Evolutionary conservation across 2,329 filamentous ascomycete species (phyloP).

Genomic region (Monascus ruber): DNA sequence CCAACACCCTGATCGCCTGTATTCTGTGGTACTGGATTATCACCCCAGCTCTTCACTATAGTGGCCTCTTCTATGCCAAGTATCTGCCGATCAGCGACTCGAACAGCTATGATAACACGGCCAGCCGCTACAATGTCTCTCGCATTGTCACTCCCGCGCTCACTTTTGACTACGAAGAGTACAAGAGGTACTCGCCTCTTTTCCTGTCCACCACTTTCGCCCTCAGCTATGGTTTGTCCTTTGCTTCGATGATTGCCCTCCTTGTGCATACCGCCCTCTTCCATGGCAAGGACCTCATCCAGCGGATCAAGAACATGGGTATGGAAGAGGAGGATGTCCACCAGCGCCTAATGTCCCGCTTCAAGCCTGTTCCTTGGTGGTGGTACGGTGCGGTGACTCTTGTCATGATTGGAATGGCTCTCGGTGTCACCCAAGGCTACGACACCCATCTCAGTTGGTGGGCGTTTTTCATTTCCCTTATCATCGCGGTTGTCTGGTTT

Average conservation of each 20-base stretch:
- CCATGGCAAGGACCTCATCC: constrained; percentile 47
- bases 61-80: constrained; percentile 51
- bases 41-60: constrained; percentile 52
- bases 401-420: too few relatives aligned
- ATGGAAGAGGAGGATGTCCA: not conserved
- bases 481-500: too few relatives aligned
- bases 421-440: too few relatives aligned
- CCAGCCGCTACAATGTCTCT: constrained; percentile 50
- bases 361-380: too few relatives aligned
- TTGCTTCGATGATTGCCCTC: constrained; percentile 58
- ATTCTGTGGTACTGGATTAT: constrained; percentile 54
- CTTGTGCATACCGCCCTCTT: constrained; percentile 58
- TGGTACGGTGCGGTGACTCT: too few relatives aligned
- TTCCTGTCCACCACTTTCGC: constrained; percentile 59
- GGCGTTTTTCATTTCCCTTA: too few relatives aligned
- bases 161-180: constrained; percentile 52
- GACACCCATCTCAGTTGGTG: too few relatives aligned
- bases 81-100: constrained; percentile 61
- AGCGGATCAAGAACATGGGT: not conserved
- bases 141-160: constrained; percentile 51
- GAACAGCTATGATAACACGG: constrained; percentile 61
- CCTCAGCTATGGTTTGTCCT: constrained; percentile 58
- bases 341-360: too few relatives aligned
- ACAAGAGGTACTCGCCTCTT: constrained; percentile 53
- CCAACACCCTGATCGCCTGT: constrained; percentile 59